Conservation (phyloP, 2,329 filamentous ascomycete genomes). For the Eutypella sp. region DNA sequence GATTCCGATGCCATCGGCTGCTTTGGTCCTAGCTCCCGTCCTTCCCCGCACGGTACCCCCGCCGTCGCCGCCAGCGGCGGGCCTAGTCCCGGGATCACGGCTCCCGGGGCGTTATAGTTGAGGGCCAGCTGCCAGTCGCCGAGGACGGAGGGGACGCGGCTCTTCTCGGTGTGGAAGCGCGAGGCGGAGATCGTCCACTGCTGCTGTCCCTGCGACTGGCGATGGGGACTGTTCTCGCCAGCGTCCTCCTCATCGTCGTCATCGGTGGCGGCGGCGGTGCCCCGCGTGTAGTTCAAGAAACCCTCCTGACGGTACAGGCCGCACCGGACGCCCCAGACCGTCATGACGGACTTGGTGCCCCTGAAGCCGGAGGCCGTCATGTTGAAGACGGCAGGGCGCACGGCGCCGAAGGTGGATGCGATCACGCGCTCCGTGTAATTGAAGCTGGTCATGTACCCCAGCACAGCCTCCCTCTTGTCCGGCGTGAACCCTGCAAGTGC, state of each 20-base stretch:
- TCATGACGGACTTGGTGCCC: neutral
- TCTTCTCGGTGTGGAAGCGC: neutral
- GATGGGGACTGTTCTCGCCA: too few species aligned
- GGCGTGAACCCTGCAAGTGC: neutral
- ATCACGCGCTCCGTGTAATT: neutral
- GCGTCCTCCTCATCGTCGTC: too few species aligned
- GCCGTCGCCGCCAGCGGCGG: neutral
- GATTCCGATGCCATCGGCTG: too few species aligned
- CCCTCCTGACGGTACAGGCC: neutral
- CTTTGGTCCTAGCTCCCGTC: too few species aligned
- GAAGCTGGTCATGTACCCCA: neutral
- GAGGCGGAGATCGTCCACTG: neutral
- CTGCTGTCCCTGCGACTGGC: neutral
- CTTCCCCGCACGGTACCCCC: neutral
- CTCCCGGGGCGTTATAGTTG: neutral
- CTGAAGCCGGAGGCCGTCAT: neutral
- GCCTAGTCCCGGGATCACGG: neutral
- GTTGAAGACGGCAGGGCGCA: neutral
- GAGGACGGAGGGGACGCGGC: neutral
- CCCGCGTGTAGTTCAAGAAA: neutral
- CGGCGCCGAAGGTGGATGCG: neutral
- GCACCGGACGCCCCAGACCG: neutral
- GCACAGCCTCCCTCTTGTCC: neutral
- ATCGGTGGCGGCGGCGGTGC: too few species aligned
- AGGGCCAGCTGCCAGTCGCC: neutral